Percentiles rank a stretch among this genome's conserved stretches.
These are phyloP conservation scores for Lithospermum erythrorhizon DNA, from an alignment of 257 asterid genomes.

Conservation along the genomic window DNA sequence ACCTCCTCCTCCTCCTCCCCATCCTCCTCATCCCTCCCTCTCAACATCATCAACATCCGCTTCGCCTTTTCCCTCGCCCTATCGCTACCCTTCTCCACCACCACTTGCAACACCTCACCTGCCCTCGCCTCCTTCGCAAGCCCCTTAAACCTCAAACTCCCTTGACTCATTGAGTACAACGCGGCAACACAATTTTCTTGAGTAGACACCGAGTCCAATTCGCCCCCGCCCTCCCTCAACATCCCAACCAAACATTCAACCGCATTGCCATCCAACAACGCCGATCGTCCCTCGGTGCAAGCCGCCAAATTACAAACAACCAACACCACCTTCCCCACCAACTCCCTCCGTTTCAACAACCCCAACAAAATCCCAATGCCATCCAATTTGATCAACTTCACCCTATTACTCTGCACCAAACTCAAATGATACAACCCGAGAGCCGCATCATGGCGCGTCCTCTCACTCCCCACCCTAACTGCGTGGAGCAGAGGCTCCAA, in stretches of 20 bases:
- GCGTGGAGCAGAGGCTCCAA: constrained; percentile 70
- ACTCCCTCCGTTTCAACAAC: constrained; percentile 34
- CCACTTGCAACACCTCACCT: constrained; percentile 47
- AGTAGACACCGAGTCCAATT: constrained; percentile 47
- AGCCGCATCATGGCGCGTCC: constrained; percentile 76
- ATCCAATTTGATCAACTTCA: constrained; percentile 48
- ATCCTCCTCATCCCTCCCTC: constrained; percentile 39
- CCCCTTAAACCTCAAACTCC: constrained; percentile 67
- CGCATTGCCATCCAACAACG: constrained; percentile 54
- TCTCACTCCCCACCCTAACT: constrained; percentile 59
- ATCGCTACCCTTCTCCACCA: constrained; percentile 43
- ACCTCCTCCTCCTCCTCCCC: constrained; percentile 48
- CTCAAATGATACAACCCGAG: constrained; percentile 76
- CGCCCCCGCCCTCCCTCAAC: constrained; percentile 34
- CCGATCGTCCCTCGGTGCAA: constrained; percentile 59
- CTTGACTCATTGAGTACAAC: constrained; percentile 54
- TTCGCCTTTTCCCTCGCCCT: constrained; percentile 68
- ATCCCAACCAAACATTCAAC: constrained; percentile 44
- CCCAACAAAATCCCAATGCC: constrained; percentile 44
- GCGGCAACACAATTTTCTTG: constrained; percentile 66
- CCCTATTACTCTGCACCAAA: constrained; percentile 54
- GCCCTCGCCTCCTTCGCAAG: constrained; percentile 52
- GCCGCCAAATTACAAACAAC: constrained; percentile 77
- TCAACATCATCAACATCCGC: constrained; percentile 36
- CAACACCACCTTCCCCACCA: constrained; percentile 56